A percentile compares a stretch with the other conserved stretches of the same genome.
Conservation (phyloP, 176 grass and related monocot species). For the Phoenix roebelenii region DNA sequence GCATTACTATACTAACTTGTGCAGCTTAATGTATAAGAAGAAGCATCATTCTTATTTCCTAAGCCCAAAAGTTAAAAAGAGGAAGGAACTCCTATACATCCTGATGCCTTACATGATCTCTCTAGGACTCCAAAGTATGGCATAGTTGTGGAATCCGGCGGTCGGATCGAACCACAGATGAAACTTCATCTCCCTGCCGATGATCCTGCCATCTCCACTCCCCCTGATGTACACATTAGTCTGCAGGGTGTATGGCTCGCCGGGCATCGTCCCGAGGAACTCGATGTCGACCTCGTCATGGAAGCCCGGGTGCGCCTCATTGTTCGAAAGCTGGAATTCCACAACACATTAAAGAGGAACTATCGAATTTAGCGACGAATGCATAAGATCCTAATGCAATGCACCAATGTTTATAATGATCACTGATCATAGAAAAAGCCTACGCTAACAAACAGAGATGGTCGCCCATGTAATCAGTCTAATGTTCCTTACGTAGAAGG, state of each 20-base stretch:
- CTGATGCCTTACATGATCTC: constrained; percentile 12
- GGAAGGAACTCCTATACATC: not conserved
- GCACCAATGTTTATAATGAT: no score
- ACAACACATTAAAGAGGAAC: no score
- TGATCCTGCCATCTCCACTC: constrained; percentile 8
- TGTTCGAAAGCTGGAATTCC: constrained; percentile 6
- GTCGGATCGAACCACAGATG: constrained; percentile 14
- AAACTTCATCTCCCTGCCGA: constrained; percentile 18
- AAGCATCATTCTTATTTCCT: not conserved
- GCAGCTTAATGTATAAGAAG: no score
- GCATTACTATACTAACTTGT: not conserved
- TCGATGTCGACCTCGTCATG: constrained; percentile 15
- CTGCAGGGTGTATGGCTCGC: constrained; percentile 10
- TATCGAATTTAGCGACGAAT: not conserved
- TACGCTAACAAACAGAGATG: not conserved
- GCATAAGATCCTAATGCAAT: no score
- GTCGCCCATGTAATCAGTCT: not conserved
- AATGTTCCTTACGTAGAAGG: constrained; percentile 9
- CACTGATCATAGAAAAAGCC: no score
- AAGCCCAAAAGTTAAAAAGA: no score
- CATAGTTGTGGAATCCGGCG: constrained; percentile 12
- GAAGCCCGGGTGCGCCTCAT: constrained; percentile 8
- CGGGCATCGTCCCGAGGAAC: constrained; percentile 16
- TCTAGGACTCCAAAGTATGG: constrained; percentile 5
- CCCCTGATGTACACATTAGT: constrained; percentile 19